These are phyloP conservation scores for Lithohypha guttulata DNA, from an alignment of 2,329 filamentous ascomycete genomes.

Conservation along the genomic window DNA sequence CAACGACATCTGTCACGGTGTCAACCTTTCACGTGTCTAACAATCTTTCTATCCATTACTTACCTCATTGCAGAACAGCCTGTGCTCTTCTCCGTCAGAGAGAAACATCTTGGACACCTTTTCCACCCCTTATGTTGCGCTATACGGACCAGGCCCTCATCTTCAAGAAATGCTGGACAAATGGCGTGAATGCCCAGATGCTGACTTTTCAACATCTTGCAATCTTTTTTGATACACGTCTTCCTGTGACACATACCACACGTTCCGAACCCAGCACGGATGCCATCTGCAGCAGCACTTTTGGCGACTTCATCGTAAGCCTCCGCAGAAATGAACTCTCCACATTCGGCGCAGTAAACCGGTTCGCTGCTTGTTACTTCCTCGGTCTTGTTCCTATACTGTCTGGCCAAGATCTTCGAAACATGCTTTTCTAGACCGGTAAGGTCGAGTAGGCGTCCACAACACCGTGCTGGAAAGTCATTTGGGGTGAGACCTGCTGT, in stretches of 20 bases:
- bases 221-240: not conserved
- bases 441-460: constrained; percentile 12
- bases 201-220: constrained; percentile 2
- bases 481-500: constrained; percentile 8
- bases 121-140: constrained; percentile 14
- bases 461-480: constrained; percentile 16
- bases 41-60: not conserved
- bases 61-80: constrained; percentile 17
- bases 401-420: constrained; percentile 5
- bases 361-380: constrained; percentile 10
- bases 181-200: constrained; percentile 4
- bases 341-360: constrained; percentile 17
- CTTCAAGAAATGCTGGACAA: constrained; percentile 3
- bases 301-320: not conserved
- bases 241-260: constrained; percentile 8
- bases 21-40: not conserved
- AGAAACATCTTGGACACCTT: constrained; percentile 16
- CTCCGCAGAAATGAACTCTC: constrained; percentile 10
- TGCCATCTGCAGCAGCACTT: not conserved
- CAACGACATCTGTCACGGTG: constrained; percentile 10
- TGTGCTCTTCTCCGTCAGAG: constrained; percentile 14
- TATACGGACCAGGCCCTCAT: constrained; percentile 3
- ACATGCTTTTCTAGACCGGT: constrained; percentile 8
- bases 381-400: constrained; percentile 10
- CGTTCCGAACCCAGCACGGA: constrained; percentile 4